Evolutionary conservation across 805 yeast genomes (phyloP), one percentile per base, ranked within the genome.

Genomic region (Ogataea nakhonphanomensis): DNA sequence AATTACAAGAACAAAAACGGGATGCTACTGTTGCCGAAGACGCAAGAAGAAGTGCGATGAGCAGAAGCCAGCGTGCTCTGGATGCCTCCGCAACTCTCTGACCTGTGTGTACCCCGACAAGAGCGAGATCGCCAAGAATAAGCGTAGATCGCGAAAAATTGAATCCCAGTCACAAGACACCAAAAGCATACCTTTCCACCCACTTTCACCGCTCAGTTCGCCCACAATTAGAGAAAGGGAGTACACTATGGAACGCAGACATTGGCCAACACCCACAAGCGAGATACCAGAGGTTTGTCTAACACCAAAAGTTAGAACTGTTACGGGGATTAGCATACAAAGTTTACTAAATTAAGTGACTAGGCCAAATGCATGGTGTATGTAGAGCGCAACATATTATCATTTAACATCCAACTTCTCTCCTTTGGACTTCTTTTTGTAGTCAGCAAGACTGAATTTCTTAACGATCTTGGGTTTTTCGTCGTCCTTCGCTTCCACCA

Each of bases 381-480:
- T 40, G 37, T 40, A 31, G 35, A 41, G 39, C 39, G 44, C 37
- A 35, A 33, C 42, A 32, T 38, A 32, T 32, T 32, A 23, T 20
- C 13, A 35, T 31, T 31, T 31, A 11, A 23, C 27, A 24, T 30
- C 44, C 15, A 42, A 25, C 41, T 43, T 45, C 26, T 41, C 44
- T 17, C 38, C 38, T 41, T 45, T 57, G 39, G 58, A 58, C 37
- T 59, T 59, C 67, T 76, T 81, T 59, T 79, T 80, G 58, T 83
- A 83, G 53, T 83, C 91, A 1, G 89, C 89, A 57, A 83, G 77
- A 34, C 86, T 79, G 50, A 83, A 67, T 60, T 82, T 83, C 66
- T 78, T 79, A 21, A 71, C 74, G 30, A 61, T 49, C 43, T 61
- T 59, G 3, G 67, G 65, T 24, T 47, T 58, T n/a, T 55, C 60